Base-by-base conservation (phyloP, 2,329 filamentous ascomycete species). In the Hypoxylon sp. region DNA sequence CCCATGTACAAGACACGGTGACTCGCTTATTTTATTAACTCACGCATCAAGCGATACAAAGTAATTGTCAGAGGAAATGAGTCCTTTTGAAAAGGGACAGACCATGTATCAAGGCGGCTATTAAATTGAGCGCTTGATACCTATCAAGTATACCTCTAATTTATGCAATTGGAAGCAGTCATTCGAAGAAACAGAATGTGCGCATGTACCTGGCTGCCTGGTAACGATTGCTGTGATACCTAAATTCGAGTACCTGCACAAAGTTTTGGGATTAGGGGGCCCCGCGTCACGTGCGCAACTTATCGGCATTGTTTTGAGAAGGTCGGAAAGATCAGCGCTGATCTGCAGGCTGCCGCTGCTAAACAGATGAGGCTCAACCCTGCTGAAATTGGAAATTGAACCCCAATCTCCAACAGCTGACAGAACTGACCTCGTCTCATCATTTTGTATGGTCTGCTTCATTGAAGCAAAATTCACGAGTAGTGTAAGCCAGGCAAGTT, bases 301-400 rank as follows among this genome's bases (percentile, higher is more conserved):
- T 51, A n/a, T 55, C 62, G 64, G 57, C 32, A 62, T 51, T 61
- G 53, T 19, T 39, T 65, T 48, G 35, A 55, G 62, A 56, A 46
- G 21, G 17, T 57, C 19, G 39, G 54, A 42, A 57, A 32, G 66
- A 70, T 70, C 67, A 59, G 64, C 67, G 32, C 48, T 66, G 68
- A 70, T 70, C 68, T 68, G 68, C 68, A 58, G 59, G 65, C 56
- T 48, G 66, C 68, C 55, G 66, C 63, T 69, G 61, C 60, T 44
- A 59, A 29, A 39, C 37, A 56, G 47, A 61, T 71, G 69, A 71
- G 69, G 69, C 69, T 71, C 69, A 71, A 67, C 55, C 56, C 59
- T 61, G 35, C 35, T 50, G 37, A 55, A 67, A 67, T 55, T 60
- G 50, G 47, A 56, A 60, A 65, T 60, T 47, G 31, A 64, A 68